Percentiles rank a stretch among this genome's conserved stretches.
Conservation (phyloP, 2,329 filamentous ascomycete genomes). For the Ceratocystis albifundus region DNA sequence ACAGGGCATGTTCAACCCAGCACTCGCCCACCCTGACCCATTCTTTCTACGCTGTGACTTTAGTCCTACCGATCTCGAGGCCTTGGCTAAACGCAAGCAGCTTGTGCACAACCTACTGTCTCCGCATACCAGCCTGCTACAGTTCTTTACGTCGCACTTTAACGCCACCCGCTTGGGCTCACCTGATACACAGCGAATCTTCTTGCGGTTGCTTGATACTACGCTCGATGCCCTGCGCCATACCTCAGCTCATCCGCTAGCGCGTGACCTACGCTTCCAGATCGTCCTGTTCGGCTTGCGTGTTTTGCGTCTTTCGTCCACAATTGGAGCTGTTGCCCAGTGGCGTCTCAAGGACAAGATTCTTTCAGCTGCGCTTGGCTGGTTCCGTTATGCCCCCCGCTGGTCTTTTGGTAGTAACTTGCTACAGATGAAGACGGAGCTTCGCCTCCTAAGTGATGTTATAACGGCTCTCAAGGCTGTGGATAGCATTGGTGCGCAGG, state of each 20-base stretch:
- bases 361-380: slow-evolving; percentile 71
- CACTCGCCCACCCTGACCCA: slow-evolving; percentile 65
- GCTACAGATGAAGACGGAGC: slow-evolving; percentile 85
- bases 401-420: slow-evolving; percentile 97
- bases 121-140: slow-evolving; percentile 73
- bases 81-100: slow-evolving; percentile 64
- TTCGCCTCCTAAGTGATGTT: slow-evolving; percentile 68
- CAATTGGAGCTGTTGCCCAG: slow-evolving; percentile 50
- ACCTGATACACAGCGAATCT: slow-evolving; percentile 67
- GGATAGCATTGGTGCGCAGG: slow-evolving; percentile 44
- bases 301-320: slow-evolving; percentile 61
- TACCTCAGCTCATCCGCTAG: slow-evolving; percentile 56
- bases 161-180: slow-evolving; percentile 82
- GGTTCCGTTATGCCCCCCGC: slow-evolving; percentile 72
- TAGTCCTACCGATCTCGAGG: slow-evolving; percentile 72
- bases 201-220: slow-evolving; percentile 65
- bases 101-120: slow-evolving; percentile 70
- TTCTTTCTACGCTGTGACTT: slow-evolving; percentile 90
- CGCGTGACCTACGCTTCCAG: slow-evolving; percentile 84
- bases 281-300: slow-evolving; percentile 71
- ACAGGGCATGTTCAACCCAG: slow-evolving; percentile 68
- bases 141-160: slow-evolving; percentile 90
- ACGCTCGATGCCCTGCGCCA: slow-evolving; percentile 59
- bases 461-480: slow-evolving; percentile 53
- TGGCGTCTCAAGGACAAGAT: slow-evolving; percentile 84